Evolutionary conservation across 257 asterid genomes (phyloP).

Genomic region (Rehmannia glutinosa): DNA sequence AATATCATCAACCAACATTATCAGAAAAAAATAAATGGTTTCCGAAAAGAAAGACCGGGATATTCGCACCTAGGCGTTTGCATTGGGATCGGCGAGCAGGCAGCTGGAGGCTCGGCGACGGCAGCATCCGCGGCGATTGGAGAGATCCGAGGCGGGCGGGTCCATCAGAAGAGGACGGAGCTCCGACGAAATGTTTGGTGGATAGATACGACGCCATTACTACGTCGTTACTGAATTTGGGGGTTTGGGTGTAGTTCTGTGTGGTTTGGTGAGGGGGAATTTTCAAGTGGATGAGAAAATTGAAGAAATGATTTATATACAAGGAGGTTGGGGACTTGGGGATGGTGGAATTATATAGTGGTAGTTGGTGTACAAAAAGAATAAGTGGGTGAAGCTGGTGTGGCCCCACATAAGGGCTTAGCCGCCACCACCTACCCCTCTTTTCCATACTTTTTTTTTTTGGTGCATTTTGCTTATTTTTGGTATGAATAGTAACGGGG

Average conservation of each 20-base stretch:
- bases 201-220: constrained; percentile 64
- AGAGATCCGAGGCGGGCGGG: constrained; percentile 52
- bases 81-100: constrained; percentile 50
- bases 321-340: not conserved
- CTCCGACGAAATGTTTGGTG: constrained; percentile 63
- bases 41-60: not conserved
- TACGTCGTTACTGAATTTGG: not conserved
- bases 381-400: constrained; percentile 13
- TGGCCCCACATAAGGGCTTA: constrained; percentile 10
- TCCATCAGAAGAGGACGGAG: constrained; percentile 47
- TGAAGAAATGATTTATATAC: not conserved
- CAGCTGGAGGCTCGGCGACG: constrained; percentile 38
- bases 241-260: constrained; percentile 17
- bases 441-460: not conserved
- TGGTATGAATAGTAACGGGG: not conserved
- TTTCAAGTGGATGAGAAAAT: not conserved
- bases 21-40: not conserved
- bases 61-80: constrained; percentile 60
- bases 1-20: not conserved
- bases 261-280: constrained; percentile 23
- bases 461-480: not conserved
- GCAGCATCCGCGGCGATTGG: constrained; percentile 37
- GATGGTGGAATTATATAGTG: not conserved
- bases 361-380: constrained; percentile 18
- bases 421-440: constrained; percentile 21